Conservation (phyloP, 768 basidiomycete species). For the Russula griseocarnosa region DNA sequence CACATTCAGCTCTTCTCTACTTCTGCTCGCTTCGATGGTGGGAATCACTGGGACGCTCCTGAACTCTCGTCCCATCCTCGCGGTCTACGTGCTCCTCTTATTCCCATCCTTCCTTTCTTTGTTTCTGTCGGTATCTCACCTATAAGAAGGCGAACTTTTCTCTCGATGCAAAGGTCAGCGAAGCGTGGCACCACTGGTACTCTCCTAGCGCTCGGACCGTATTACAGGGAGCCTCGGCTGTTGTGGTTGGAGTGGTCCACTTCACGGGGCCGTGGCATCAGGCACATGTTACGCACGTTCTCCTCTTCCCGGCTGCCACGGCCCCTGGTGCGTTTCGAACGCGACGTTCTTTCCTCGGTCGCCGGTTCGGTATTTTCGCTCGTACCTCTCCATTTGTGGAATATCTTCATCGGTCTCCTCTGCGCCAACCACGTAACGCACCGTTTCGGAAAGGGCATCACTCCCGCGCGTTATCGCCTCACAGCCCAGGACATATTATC, state of each 20-base stretch:
- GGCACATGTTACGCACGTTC: slow-evolving; percentile 58
- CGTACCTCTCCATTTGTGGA: slow-evolving; percentile 55
- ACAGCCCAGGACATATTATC: slow-evolving; percentile 42
- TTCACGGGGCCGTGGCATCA: slow-evolving; percentile 58
- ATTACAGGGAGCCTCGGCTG: slow-evolving; percentile 62
- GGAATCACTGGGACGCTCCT: slow-evolving; percentile 59
- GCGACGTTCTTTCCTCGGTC: slow-evolving; percentile 42
- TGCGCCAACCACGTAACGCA: slow-evolving; percentile 64
- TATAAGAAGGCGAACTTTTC: slow-evolving; percentile 59
- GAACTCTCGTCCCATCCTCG: slow-evolving; percentile 64
- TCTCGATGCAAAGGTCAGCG: slow-evolving; percentile 62
- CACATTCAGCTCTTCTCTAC: slow-evolving; percentile 53
- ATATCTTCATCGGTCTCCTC: slow-evolving; percentile 56
- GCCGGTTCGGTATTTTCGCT: slow-evolving; percentile 53
- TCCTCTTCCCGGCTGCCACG: slow-evolving; percentile 64
- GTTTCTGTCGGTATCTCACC: slow-evolving; percentile 60
- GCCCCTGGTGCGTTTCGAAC: slow-evolving; percentile 53
- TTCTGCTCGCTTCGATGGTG: slow-evolving; percentile 54
- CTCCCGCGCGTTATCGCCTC: slow-evolving; percentile 56
- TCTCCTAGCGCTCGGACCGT: slow-evolving; percentile 49
- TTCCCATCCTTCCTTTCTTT: slow-evolving; percentile 59
- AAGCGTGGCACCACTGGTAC: slow-evolving; percentile 64
- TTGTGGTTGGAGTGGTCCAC: slow-evolving; percentile 60
- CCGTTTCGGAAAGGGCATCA: slow-evolving; percentile 62
- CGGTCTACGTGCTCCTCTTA: slow-evolving; percentile 61